Conservation (phyloP, 768 basidiomycete genomes). For the Wakefieldia striispora region DNA sequence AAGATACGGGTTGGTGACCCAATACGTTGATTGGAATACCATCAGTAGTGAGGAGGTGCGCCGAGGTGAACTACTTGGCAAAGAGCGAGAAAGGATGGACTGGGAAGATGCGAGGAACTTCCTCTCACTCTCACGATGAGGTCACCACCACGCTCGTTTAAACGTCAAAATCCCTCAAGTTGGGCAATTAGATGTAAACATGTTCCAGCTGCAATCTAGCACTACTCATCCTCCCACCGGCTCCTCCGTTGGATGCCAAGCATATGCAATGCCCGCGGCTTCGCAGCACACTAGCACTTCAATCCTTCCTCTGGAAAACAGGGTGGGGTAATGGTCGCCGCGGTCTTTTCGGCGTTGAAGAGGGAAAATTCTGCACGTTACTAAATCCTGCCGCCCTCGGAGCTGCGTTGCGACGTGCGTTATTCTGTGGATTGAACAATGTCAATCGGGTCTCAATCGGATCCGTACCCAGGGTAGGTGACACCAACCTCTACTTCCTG, state of each 20-base stretch:
- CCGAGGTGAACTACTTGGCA: slow-evolving; percentile 53
- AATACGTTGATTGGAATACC: slow-evolving; percentile 72
- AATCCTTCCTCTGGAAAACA: slow-evolving; percentile 23
- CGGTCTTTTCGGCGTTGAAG: slow-evolving; percentile 19
- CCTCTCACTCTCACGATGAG: slow-evolving; percentile 14
- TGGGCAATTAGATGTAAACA: slow-evolving; percentile 3
- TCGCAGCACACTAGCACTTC: background rate
- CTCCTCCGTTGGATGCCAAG: background rate
- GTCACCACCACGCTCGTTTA: slow-evolving; percentile 3
- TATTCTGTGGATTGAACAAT: slow-evolving; percentile 16
- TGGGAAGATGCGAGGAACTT: slow-evolving; percentile 57
- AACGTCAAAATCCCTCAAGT: background rate
- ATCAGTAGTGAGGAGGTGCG: slow-evolving; percentile 72
- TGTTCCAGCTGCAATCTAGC: slow-evolving; percentile 10
- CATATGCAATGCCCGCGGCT: background rate
- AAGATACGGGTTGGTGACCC: slow-evolving; percentile 45
- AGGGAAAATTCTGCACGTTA: slow-evolving; percentile 28
- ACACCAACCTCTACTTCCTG: slow-evolving; percentile 35
- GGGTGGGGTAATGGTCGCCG: slow-evolving; percentile 32
- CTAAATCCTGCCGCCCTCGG: slow-evolving; percentile 19
- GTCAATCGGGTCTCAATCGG: background rate
- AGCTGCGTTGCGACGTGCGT: slow-evolving; percentile 22
- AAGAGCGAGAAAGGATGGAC: slow-evolving; percentile 74
- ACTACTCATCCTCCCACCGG: background rate
- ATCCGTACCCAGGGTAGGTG: background rate